Evolutionary conservation across 441 rosid species (phyloP), one percentile per base, ranked within the genome.

Genomic region (Populus trichocarpa): DNA sequence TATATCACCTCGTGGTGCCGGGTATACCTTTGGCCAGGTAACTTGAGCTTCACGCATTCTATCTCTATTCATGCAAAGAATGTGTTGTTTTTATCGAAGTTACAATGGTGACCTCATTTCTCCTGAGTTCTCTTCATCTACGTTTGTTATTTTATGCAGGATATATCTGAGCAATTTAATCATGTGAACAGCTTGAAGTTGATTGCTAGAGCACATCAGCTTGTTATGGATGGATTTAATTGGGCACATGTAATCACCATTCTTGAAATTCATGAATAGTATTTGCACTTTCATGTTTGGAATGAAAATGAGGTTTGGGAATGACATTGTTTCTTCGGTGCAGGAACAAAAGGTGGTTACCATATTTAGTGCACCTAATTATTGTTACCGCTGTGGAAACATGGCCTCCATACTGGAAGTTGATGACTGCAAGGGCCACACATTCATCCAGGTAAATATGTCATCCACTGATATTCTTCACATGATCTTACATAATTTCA

Each of bases 261-360:
- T 5, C 68, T 75, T 69, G 2, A 30, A 61, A 36, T 67, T 74
- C 67, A 69, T 13, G 33, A 22, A 28, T n/a, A 25, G 18, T 14
- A 63, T 64, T 61, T 46, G 38, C 38, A 3, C 32, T 69, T 30
- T 14, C 36, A 25, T 76, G 18, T 50, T 66, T 35, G 4, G 30
- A 10, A 74, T 3, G 14, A 13, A 16, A 57, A 20, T 40, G 8
- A 35, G 61, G 14, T 57, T 86, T 71, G n/a, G 63, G 42, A 40
- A 13, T 25, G 64, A 25, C 57, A 6, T 63, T 66, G 61, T 50
- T 67, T 67, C 50, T 67, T 78, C 26, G 73, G 69, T 67, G 78
- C 92, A 93, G 97, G 98, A 95, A 71, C 98, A 93, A 91, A 95
- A 93, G 75, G 98, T 93, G 81, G 98, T 95, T 64, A 93, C 98